Evolutionary conservation across 495 filamentous ascomycete species (phyloP).

Genomic region (Tuber magnatum): DNA sequence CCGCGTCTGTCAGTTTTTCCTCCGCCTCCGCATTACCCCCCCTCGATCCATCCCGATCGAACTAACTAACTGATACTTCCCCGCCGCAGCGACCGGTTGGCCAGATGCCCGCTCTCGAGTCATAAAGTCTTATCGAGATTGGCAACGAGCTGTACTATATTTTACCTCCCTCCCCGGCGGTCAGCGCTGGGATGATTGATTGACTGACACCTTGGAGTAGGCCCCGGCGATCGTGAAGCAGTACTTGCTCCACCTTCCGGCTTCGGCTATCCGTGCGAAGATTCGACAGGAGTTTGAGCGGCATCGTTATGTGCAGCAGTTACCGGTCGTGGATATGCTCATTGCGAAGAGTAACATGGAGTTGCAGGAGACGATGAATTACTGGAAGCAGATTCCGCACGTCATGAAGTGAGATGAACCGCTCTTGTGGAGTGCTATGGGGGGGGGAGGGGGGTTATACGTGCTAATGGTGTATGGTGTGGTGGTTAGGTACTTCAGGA

Average conservation of each 20-base stretch:
- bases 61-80: conserved; percentile 24
- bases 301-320: conserved; percentile 84
- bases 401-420: conserved; percentile 64
- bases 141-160: conserved; percentile 91
- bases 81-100: conserved; percentile 71
- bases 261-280: conserved; percentile 82
- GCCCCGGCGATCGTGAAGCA: conserved; percentile 92
- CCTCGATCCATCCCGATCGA: neutral
- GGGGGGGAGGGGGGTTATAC: neutral
- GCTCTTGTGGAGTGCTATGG: neutral
- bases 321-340: conserved; percentile 78
- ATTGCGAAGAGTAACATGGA: conserved; percentile 80
- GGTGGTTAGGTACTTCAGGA: conserved; percentile 59
- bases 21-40: neutral
- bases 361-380: conserved; percentile 98
- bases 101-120: conserved; percentile 74
- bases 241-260: conserved; percentile 85
- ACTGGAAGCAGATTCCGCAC: conserved; percentile 95
- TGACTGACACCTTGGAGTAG: conserved; percentile 44
- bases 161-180: conserved; percentile 43
- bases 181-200: neutral
- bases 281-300: conserved; percentile 96
- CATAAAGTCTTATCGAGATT: conserved; percentile 78
- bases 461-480: conserved; percentile 6
- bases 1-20: conserved; percentile 67